Base-by-base conservation (phyloP, 2,329 filamentous ascomycete genomes). In the Leptosphaerulina australis region DNA sequence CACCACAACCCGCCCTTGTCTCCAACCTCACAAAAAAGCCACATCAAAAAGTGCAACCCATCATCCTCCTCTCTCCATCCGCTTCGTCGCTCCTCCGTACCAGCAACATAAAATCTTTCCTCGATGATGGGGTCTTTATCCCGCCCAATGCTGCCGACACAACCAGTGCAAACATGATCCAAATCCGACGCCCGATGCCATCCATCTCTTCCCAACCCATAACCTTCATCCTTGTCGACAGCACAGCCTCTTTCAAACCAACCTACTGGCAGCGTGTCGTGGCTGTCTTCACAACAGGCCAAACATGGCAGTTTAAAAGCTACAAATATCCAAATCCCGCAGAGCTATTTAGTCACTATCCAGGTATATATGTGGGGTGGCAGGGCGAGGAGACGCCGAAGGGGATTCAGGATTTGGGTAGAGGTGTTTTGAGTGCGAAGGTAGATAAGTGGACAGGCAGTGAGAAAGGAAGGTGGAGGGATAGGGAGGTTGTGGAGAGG, bases 211-310 rank as follows among this genome's bases (percentile, higher is more conserved):
- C 79, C 44, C 85, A 88, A 12, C 87, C 91, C 1, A 85, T 94
- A 67, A 90, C 92, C 36, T 99, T 99, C 79, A 95, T 97, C 69
- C 85, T 99, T 29, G 93, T 97, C 44, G 94, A 99, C 72, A 88
- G 87, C 14, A 89, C 92, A 0, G 88, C 95, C 69, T 88, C 94
- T 72, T 99, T 99, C 82, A 96, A 96, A 73, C 94, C 94, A 0
- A 92, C 97, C 70, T 97, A 97, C 79, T 99, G 94, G 94, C 87
- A 87, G 66, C 87, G 92, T 41, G 88, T 99, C 5, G 94, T 97
- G 1, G 94, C 90, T 10, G 92, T 99, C 49, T 97, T 99, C 76
- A 99, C 94, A 0, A 99, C 94, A 0, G 94, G 94, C 25, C 94
- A 99, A 77, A 86, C 88, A 8, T 99, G 94, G 94, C 94, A 99